Evolutionary conservation across 179 eudicot genomes (phyloP).

Genomic region (Vitellaria paradoxa): DNA sequence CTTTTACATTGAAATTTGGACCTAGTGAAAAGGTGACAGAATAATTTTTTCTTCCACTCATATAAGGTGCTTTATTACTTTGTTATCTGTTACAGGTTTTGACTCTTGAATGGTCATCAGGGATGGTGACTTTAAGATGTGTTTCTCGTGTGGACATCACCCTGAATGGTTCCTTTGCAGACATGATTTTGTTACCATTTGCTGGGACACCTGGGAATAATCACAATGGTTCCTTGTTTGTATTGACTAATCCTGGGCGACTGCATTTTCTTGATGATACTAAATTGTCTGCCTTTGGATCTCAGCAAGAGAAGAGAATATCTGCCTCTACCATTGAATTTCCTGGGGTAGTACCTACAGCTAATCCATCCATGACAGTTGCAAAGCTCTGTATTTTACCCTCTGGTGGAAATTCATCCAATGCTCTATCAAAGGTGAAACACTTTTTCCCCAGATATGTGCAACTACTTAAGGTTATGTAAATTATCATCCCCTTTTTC

Average conservation of each 20-base stretch:
- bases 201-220: constrained; percentile 32
- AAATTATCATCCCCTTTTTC: not conserved
- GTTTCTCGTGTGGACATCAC: constrained; percentile 60
- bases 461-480: not conserved
- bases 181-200: constrained; percentile 60
- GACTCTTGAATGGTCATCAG: constrained; percentile 83
- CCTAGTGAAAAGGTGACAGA: not conserved
- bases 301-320: constrained; percentile 44
- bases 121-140: constrained; percentile 61
- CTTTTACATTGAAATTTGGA: not conserved
- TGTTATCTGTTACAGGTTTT: constrained; percentile 56
- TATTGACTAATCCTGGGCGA: constrained; percentile 77
- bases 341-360: constrained; percentile 51
- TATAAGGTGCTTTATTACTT: constrained; percentile 4
- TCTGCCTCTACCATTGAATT: constrained; percentile 37
- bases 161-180: constrained; percentile 77
- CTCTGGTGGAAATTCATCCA: constrained; percentile 33
- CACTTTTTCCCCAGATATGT: not conserved
- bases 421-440: constrained; percentile 51
- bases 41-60: not conserved
- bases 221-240: constrained; percentile 50
- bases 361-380: constrained; percentile 61
- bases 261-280: constrained; percentile 55
- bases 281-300: constrained; percentile 39
- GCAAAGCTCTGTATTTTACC: constrained; percentile 47